Base-by-base conservation (phyloP, 2,329 filamentous ascomycete genomes). In the Colletotrichum orchidophilum region DNA sequence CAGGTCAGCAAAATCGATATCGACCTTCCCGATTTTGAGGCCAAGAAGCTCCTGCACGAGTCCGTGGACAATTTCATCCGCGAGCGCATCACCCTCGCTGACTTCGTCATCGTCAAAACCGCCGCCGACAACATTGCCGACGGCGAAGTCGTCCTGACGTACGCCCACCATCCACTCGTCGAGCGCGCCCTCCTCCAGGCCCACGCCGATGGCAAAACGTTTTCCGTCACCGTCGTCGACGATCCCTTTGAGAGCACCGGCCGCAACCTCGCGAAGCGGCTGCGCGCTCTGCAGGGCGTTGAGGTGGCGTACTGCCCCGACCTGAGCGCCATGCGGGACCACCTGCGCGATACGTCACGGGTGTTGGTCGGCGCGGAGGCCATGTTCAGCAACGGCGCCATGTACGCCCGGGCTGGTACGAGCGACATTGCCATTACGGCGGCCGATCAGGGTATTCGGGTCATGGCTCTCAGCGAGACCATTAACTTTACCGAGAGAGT, bases 341-440 rank as follows among this genome's bases (percentile, higher is more conserved):
- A 93, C 54, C 88, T 97, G 63, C 89, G 91, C 73, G 79, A 81
- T 53, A 83, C 86, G 2, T 93, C 91, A 7, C 91, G 96, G 11
- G 89, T 98, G 62, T 86, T 99, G 3, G 94, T 98, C 1, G 95
- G 95, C 13, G 95, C 95, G 5, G 95, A 98, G 79, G 94, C 94
- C 49, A 96, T 99, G 91, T 96, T 97, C 83, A 95, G 94, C 75
- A 98, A 98, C 81, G 96, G 96, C 8, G 90, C 94, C 39, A 88
- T 99, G 76, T 97, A 97, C 81, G 96, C 93, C 5, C 91, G 95
- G 24, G 91, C 94, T 11, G 96, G 96, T 72, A 97, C 95, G 3
- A 94, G 94, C 27, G 90, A 96, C 70, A 88, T 98, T 11, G 95
- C 96, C 21, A 93, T 96, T 85, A 91, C 93, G 52, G 96, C 95